Percentiles rank a stretch among this genome's conserved stretches.
phyloP scores from a whole-genome alignment of 495 filamentous ascomycete species.

The Entonaema liquescens region DNA sequence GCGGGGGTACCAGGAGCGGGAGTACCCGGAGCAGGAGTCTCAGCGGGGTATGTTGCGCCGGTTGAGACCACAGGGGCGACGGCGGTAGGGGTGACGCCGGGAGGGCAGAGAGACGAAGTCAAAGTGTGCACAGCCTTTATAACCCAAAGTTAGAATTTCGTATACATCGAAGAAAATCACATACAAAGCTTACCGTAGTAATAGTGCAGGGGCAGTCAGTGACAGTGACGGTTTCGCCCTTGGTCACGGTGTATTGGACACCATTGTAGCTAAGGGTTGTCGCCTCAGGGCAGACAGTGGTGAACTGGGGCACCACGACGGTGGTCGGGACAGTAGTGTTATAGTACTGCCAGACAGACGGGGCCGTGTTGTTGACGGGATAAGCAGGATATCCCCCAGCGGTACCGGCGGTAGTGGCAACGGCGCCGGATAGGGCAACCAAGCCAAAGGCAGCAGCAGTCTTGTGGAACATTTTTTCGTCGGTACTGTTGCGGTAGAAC shows the following conservation, averaged over 20 bases:
- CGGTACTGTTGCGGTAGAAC: slow-evolving; percentile 8
- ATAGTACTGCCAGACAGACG: slow-evolving; percentile 39
- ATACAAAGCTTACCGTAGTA: slow-evolving; percentile 44
- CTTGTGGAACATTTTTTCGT: slow-evolving; percentile 36
- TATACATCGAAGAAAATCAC: too few species aligned
- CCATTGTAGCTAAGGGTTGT: slow-evolving; percentile 42
- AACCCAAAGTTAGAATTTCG: not conserved
- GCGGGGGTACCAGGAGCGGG: not conserved
- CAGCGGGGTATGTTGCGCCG: not conserved
- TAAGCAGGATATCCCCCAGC: not conserved
- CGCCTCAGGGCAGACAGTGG: slow-evolving; percentile 41
- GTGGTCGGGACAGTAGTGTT: slow-evolving; percentile 40
- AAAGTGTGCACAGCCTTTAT: slow-evolving; percentile 20
- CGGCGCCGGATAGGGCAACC: slow-evolving; percentile 42
- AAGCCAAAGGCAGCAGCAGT: slow-evolving; percentile 30
- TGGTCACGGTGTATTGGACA: slow-evolving; percentile 42
- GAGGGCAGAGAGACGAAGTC: slow-evolving; percentile 28
- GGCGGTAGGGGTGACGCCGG: slow-evolving; percentile 32
- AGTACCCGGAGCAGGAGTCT: not conserved
- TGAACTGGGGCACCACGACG: slow-evolving; percentile 38
- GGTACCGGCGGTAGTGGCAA: slow-evolving; percentile 27
- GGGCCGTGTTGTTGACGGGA: slow-evolving; percentile 15
- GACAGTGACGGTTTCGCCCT: slow-evolving; percentile 37
- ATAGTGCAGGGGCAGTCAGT: slow-evolving; percentile 48
- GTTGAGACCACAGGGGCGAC: slow-evolving; percentile 17